These are phyloP conservation scores for Dimargaris verticillata DNA, from an alignment of 192 early-diverging fungal species.

Conservation along the genomic window DNA sequence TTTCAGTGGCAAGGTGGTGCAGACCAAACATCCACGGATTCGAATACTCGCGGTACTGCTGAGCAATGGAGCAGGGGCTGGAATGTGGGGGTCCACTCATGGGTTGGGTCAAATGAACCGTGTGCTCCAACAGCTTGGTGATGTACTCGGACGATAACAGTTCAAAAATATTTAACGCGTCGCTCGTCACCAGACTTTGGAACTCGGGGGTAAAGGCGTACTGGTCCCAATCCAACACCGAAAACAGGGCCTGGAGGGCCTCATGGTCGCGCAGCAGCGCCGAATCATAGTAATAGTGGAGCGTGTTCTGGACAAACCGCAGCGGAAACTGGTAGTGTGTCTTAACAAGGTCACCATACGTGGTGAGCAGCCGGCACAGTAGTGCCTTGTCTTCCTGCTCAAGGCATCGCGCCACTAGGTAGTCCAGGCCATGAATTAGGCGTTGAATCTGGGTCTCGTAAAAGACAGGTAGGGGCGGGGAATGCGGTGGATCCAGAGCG, in stretches of 20 bases:
- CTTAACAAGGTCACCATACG: slow-evolving; percentile 41
- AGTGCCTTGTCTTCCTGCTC: slow-evolving; percentile 42
- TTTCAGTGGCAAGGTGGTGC: slow-evolving; percentile 25
- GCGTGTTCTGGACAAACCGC: slow-evolving; percentile 43
- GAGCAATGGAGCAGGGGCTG: too few relatives aligned
- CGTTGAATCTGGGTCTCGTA: slow-evolving; percentile 52
- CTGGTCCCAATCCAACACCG: slow-evolving; percentile 39
- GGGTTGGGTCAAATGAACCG: slow-evolving; percentile 16
- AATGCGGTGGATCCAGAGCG: slow-evolving; percentile 37
- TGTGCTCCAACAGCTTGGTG: slow-evolving; percentile 15
- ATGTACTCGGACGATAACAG: slow-evolving; percentile 7
- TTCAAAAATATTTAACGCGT: slow-evolving; percentile 14
- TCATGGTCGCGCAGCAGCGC: slow-evolving; percentile 36
- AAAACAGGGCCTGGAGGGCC: slow-evolving; percentile 33
- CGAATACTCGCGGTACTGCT: slow-evolving; percentile 25
- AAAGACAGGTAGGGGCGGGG: slow-evolving; percentile 44
- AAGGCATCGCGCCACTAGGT: slow-evolving; percentile 45
- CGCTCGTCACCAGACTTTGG: slow-evolving; percentile 18
- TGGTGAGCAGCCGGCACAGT: slow-evolving; percentile 39
- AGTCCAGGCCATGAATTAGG: slow-evolving; percentile 46
- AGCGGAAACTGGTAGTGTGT: slow-evolving; percentile 47
- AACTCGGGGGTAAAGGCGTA: slow-evolving; percentile 29
- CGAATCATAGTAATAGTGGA: slow-evolving; percentile 50
- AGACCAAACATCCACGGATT: slow-evolving; percentile 24
- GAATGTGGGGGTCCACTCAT: slow-evolving; percentile 11